These are phyloP conservation scores for Parachaetomium inaequale DNA, from an alignment of 495 filamentous ascomycete species.

Conservation along the genomic window DNA sequence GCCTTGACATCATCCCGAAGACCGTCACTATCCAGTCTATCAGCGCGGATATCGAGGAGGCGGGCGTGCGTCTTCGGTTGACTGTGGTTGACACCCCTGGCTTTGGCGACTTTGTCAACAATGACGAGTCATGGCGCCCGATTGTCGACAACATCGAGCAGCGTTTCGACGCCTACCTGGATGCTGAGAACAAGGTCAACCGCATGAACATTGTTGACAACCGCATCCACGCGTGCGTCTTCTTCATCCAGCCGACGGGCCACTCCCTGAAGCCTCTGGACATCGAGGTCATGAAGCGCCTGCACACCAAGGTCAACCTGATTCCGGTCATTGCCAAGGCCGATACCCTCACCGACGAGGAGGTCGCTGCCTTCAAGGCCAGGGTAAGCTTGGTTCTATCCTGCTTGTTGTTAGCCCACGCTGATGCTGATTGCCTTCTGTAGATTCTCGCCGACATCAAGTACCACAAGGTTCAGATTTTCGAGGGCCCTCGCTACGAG, in stretches of 20 bases:
- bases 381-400: conserved; percentile 59
- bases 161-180: conserved; percentile 94
- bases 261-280: conserved; percentile 99
- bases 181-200: conserved; percentile 99
- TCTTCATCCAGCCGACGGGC: conserved; percentile 98
- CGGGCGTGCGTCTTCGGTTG: conserved; percentile 92
- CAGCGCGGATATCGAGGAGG: conserved; percentile 98
- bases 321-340: conserved; percentile 99
- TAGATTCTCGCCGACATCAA: conserved; percentile 97
- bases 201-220: conserved; percentile 99
- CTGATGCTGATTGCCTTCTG: conserved; percentile 19
- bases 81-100: conserved; percentile 98
- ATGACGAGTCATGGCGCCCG: conserved; percentile 97
- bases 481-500: conserved; percentile 96
- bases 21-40: conserved; percentile 98
- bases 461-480: conserved; percentile 95
- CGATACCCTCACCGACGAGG: conserved; percentile 96
- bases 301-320: conserved; percentile 99
- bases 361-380: conserved; percentile 89
- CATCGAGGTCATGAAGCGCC: conserved; percentile 97
- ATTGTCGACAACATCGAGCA: conserved; percentile 99
- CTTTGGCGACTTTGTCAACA: conserved; percentile 99
- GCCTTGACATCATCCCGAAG: conserved; percentile 97
- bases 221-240: conserved; percentile 96
- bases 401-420: neutral